Base-by-base conservation (phyloP, 306 rosid species). In the Abrus precatorius region DNA sequence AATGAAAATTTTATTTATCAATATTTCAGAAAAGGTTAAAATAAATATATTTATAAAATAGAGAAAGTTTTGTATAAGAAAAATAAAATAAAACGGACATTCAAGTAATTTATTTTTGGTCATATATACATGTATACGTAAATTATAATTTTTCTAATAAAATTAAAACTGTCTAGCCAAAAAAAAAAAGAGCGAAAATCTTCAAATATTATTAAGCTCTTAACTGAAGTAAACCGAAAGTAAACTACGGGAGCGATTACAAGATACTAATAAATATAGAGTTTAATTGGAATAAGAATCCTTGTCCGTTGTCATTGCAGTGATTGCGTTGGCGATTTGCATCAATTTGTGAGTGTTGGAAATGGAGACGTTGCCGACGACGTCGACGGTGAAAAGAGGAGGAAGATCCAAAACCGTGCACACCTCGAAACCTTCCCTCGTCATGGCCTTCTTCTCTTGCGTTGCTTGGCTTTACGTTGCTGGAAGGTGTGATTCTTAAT, bases 381-480 rank as follows among this genome's bases (percentile, higher is more conserved):
- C 90, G 13, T 85, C 91, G 74, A 67, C 89, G 74, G 29, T 69
- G 68, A 93, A 93, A 82, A 89, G 98, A 61, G 84, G 94, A 50
- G 86, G 80, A 81, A 89, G 99, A 92, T 93, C 98, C 67, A 95
- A 93, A 90, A 79, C 87, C 45, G 75, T 78, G 72, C 93, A 74
- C 50, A 80, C 94, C 12, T 91, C 97, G 1, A 95, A 86, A 40
- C 94, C 99, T 6, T 92, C 99, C 1, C 86, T 95, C 20, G 32
- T 95, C 29, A 49, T 93, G 86, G 98, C 97, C 32, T 88, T 95
- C 85, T 90, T 92, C 88, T 95, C 99, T 32, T 95, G 99, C 76
- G 89, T 95, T 34, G 99, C 99, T 45, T 95, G 99, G 99, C 99
- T 95, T 33, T 95, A 95, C 83, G 98, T 95, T 50, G 98, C 98